Evolutionary conservation across 495 filamentous ascomycete genomes (phyloP), one percentile per base, ranked within the genome.

Genomic region (Penicillium canariense): DNA sequence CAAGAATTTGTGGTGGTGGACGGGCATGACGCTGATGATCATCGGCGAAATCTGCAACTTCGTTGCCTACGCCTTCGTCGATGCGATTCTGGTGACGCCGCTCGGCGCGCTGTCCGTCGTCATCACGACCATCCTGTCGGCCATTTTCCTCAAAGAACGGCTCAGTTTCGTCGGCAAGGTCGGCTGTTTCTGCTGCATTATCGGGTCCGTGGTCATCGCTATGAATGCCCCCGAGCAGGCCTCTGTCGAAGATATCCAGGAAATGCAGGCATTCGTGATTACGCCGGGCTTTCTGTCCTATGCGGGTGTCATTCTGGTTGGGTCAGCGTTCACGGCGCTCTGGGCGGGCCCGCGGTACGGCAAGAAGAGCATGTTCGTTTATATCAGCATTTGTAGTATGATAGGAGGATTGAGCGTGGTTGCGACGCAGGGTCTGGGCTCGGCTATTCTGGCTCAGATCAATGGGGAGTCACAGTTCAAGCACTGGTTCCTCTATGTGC

Each of bases 11-110:
- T 97, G 81, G 75, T 98, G 94, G 94, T 98, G 94, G 94, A 68
- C 73, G 20, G 94, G 94, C 58, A 98, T 98, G 95, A 91, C 82
- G 17, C 76, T 98, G 65, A 98, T 98, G 94, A 95, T 97, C 59
- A 63, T 97, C 36, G 94, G 94, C 45, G 94, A 98, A 72, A 84
- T 94, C 30, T 96, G 93, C 83, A 98, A 98, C 71, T 97, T 98
- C 64, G 91, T 89, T 51, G 95, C 94, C 20, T 98, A 98, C 67
- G 89, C 90, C 40, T 97, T 98, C 66, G 92, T 94, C 61, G 94
- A 98, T 70, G 94, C 94, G 44, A 96, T 98, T 61, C 72, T 98
- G 56, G 94, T 98, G 42, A 97, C 94, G 6, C 93, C 95, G 10
- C 71, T 98, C 50, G 94, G 94, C 48, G 94, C 94, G n/a, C 78